phyloP scores from a whole-genome alignment of 495 filamentous ascomycete genomes.

The Hypomontagnella monticulosa region DNA sequence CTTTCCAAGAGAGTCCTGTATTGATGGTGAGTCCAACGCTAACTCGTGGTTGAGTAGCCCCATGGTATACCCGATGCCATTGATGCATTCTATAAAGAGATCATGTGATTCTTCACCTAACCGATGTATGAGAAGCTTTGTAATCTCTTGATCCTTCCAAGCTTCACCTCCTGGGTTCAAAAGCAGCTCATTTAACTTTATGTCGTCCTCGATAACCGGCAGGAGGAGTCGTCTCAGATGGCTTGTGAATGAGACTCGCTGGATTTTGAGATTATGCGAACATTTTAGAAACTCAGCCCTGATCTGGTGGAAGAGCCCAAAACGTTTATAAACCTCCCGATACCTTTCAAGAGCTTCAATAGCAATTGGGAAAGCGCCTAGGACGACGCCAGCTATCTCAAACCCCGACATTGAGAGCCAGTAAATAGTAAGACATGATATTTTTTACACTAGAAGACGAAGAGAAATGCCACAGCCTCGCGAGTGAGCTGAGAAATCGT shows the following conservation, averaged over 20 bases:
- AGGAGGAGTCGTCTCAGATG: constrained; percentile 28
- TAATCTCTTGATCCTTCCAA: constrained; percentile 34
- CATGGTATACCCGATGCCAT: background rate
- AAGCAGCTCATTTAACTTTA: constrained; percentile 18
- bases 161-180: constrained; percentile 3
- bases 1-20: background rate
- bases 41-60: constrained; percentile 12
- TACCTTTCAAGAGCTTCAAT: constrained; percentile 46
- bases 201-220: constrained; percentile 14
- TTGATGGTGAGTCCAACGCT: background rate
- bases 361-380: constrained; percentile 46
- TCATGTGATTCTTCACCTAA: constrained; percentile 29
- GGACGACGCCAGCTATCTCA: constrained; percentile 48
- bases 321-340: constrained; percentile 38
- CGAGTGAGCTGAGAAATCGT: background rate
- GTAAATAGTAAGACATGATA: background rate
- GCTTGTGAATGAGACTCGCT: constrained; percentile 13
- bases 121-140: constrained; percentile 31
- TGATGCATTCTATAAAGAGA: constrained; percentile 9
- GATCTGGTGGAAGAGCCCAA: constrained; percentile 43
- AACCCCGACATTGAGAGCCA: constrained; percentile 43
- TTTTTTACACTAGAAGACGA: background rate
- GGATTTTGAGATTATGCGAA: constrained; percentile 30
- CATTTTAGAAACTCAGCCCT: constrained; percentile 43
- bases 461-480: background rate